These are phyloP conservation scores for Daedaleopsis nitida DNA, from an alignment of 768 basidiomycete genomes.

Conservation along the genomic window DNA sequence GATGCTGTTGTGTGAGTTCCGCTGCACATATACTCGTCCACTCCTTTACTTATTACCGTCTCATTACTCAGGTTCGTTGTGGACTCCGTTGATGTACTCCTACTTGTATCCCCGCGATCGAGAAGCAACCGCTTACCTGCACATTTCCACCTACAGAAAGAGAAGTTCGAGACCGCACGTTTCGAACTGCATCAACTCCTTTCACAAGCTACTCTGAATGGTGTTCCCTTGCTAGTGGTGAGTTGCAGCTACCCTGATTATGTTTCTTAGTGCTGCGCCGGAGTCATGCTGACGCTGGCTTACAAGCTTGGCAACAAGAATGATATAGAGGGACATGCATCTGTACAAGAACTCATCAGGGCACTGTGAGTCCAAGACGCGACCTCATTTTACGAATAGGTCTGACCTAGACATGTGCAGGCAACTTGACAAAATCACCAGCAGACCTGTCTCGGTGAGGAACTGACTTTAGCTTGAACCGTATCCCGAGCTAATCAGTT, in stretches of 20 bases:
- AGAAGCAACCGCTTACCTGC: background rate
- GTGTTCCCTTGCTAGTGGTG: conserved; percentile 84
- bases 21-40: background rate
- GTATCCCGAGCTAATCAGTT: background rate
- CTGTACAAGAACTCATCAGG: conserved; percentile 82
- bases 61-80: conserved; percentile 76
- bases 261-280: background rate
- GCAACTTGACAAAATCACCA: conserved; percentile 77
- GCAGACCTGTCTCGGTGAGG: conserved; percentile 85
- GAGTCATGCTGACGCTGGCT: background rate
- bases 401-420: conserved; percentile 35
- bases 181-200: conserved; percentile 86
- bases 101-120: background rate
- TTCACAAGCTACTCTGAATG: conserved; percentile 59
- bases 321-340: conserved; percentile 73
- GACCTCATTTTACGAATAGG: background rate
- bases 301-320: conserved; percentile 90
- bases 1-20: conserved; percentile 83
- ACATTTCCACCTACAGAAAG: conserved; percentile 48
- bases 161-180: conserved; percentile 79
- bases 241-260: conserved; percentile 32
- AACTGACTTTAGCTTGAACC: no score
- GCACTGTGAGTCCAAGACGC: conserved; percentile 55
- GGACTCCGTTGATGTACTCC: conserved; percentile 81
- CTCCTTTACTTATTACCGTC: background rate